Base-by-base conservation (phyloP, 371 early-diverging fungal genomes). In the Chytridium lagenaria region DNA sequence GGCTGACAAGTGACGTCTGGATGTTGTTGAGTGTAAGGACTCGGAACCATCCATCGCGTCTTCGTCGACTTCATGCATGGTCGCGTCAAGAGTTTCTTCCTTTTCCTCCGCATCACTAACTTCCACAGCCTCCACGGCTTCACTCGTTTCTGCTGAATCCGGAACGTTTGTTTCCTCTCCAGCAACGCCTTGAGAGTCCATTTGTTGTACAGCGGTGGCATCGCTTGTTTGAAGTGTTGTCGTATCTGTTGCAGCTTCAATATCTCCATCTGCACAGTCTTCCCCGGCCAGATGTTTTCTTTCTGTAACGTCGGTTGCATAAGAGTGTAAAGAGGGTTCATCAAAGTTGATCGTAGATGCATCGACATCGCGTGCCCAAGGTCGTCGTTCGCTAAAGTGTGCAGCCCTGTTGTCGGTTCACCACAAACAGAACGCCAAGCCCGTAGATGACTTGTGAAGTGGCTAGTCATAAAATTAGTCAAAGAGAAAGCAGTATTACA, bases 361-460 rank as follows among this genome's bases (percentile, higher is more conserved):
- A n/a, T 55, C 57, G 5, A 55, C 26, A 23, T 55, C 66, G 82
- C 92, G 63, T 70, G 85, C 67, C 93, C 80, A 83, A 85, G 96
- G 74, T 83, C 91, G 38, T 83, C 93, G 67, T 87, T 89, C 87
- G 70, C 72, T 78, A 44, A 70, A 80, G 71, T 87, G 86, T 55
- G 81, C 36, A 34, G 23, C 64, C 10, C 77, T 73, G 59, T 39
- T 40, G 15, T 88, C 92, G 89, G 65, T 93, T 95, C 59, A 97
- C 75, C 68, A 90, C 89, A 84, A 99, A 99, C 57, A 98, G 44
- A 49, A 99, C 81, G 15, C 96, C 98, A 82, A 99, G 92, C 3
- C 99, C 99, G 82, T 98, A 99, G 0, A 98, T 94, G 26, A 99
- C 85, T 80, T 94, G 96, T 2, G 93, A 90, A 19, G 98, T 96